phyloP scores from a whole-genome alignment of 192 early-diverging fungal species.

The Piromyces finnis region DNA sequence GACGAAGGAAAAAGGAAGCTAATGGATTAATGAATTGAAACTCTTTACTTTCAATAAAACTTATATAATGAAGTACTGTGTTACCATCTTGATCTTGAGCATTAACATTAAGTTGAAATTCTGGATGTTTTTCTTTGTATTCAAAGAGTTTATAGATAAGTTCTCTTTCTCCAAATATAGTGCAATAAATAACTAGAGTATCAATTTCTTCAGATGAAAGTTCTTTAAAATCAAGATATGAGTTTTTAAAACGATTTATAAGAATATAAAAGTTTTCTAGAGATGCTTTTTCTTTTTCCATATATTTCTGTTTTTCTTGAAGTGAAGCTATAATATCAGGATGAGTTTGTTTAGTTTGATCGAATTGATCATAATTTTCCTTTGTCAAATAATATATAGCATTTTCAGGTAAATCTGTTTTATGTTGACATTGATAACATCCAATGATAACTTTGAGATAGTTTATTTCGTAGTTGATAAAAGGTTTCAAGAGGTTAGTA shows the following conservation, averaged over 20 bases:
- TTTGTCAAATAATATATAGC: neutral
- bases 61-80: neutral
- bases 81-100: neutral
- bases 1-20: neutral
- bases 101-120: neutral
- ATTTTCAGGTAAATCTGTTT: neutral
- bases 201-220: neutral
- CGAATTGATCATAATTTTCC: neutral
- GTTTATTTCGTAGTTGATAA: neutral
- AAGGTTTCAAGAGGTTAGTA: neutral
- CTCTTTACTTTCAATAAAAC: neutral
- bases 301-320: neutral
- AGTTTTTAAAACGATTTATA: neutral
- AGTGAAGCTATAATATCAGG: neutral
- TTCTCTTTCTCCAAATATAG: neutral
- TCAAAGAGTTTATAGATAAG: neutral
- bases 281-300: neutral
- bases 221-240: neutral
- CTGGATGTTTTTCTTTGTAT: neutral
- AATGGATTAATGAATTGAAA: neutral
- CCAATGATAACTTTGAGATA: neutral
- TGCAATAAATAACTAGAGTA: neutral
- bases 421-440: neutral
- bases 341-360: neutral
- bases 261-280: no score